Base-by-base conservation (phyloP, 345 rosid species). In the Hypericum androsaemum region DNA sequence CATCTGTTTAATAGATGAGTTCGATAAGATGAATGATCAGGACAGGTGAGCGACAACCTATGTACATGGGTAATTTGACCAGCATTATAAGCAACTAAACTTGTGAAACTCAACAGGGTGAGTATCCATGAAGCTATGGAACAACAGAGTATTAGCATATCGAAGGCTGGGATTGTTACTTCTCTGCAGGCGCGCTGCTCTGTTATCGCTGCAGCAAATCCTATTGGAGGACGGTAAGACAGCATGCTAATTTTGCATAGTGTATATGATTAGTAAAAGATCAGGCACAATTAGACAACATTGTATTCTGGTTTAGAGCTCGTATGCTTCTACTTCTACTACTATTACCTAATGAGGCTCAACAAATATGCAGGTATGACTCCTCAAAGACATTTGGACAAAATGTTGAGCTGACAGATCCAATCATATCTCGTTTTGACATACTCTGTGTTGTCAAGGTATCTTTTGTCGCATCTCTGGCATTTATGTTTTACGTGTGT, bases 41-140 rank as follows among this genome's bases (percentile, higher is more conserved):
- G 32, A 22, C 32, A 22, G 32, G 32, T 22, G 4, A 22, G 32
- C 32, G 2, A 22, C 4, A 22, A 22, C 41, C 49, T 22, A 32
- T 38, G 52, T 37, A 7, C 12, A 11, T 17, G 0, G 9, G 7
- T 46, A 17, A 7, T 7, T 14, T 7, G 13, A 3, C 47, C 58
- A 5, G 17, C 36, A 10, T 54, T 39, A 39, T 40, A 60, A 22
- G 39, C 13, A 48, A 38, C 13, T 37, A 60, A 13, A 11, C 39
- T 15, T 47, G 32, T 48, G 37, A 48, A 52, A 43, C 10, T 60
- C 41, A 65, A 61, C 76, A 92, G 96, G 83, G 98, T 92, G 74
- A 88, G 98, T 58, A 92, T 92, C 60, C 98, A 92, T 59, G 98
- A 88, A 77, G 98, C 97, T 43, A 92, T 92, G 98, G 98, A 88